phyloP scores from a whole-genome alignment of 768 basidiomycete genomes.

The Collybia sordida region DNA sequence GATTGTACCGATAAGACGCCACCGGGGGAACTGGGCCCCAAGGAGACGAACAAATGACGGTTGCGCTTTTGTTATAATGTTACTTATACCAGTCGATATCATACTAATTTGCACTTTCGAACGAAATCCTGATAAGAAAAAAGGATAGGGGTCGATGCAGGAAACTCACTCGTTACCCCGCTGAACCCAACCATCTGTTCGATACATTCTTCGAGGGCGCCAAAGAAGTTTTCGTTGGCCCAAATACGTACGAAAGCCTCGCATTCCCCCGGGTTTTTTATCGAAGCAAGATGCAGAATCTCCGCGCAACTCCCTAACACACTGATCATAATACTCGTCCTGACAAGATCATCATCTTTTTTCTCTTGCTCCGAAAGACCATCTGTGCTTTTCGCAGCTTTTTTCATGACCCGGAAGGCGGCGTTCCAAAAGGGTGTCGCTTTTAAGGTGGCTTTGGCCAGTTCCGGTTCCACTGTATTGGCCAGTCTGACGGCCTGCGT shows the following conservation, averaged over 20 bases:
- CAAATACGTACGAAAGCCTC: constrained; percentile 9
- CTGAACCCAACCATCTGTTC: constrained; percentile 2
- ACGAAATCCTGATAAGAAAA: not conserved
- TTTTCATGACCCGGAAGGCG: constrained; percentile 8
- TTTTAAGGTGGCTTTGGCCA: not conserved
- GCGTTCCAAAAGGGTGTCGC: constrained; percentile 8
- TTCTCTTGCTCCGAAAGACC: not conserved
- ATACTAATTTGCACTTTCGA: constrained; percentile 1
- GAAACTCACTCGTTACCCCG: constrained; percentile 8
- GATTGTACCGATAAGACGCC: constrained; percentile 6
- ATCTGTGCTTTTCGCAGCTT: constrained; percentile 1
- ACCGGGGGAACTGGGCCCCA: constrained; percentile 7
- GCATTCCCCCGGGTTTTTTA: constrained; percentile 3
- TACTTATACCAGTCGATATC: not conserved
- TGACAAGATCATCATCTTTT: not conserved
- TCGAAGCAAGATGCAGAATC: not conserved
- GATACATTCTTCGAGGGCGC: constrained; percentile 8
- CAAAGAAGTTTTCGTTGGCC: constrained; percentile 9
- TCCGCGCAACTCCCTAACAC: not conserved
- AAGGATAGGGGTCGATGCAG: not conserved
- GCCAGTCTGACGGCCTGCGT: not conserved
- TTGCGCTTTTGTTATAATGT: not conserved
- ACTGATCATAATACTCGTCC: not conserved
- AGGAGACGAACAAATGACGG: constrained; percentile 2
- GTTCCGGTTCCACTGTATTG: constrained; percentile 1